Percentiles rank a stretch among this genome's conserved stretches.
Evolutionary conservation across 1,284 basidiomycete species (phyloP).

Genomic region (Cryptococcus maquisensis): DNA sequence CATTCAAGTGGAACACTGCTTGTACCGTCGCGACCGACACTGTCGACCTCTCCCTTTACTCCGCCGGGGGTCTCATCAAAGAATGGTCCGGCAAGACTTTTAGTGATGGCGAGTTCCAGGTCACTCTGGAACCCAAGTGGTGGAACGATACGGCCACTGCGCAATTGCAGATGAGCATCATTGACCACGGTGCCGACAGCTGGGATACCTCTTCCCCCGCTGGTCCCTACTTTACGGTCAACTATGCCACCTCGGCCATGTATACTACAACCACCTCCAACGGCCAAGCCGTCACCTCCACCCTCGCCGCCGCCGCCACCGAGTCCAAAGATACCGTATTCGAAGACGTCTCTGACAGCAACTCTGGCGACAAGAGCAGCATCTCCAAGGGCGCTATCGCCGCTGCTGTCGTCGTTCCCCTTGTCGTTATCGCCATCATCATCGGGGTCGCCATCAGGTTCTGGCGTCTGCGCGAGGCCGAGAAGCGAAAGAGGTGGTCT

Average conservation of each 20-base stretch:
- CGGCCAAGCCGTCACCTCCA: slow-evolving; percentile 30
- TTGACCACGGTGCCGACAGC: slow-evolving; percentile 54
- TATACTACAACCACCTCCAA: slow-evolving; percentile 40
- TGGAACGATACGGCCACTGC: slow-evolving; percentile 64
- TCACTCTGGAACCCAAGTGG: slow-evolving; percentile 63
- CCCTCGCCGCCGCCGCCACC: slow-evolving; percentile 45
- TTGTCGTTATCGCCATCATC: slow-evolving; percentile 55
- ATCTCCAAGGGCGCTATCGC: slow-evolving; percentile 64
- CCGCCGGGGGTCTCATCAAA: slow-evolving; percentile 56
- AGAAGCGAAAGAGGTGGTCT: slow-evolving; percentile 65
- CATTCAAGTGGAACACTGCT: slow-evolving; percentile 68
- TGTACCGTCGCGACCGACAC: slow-evolving; percentile 53
- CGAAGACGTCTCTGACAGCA: slow-evolving; percentile 37
- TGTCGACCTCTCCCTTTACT: slow-evolving; percentile 72
- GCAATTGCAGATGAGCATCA: slow-evolving; percentile 63
- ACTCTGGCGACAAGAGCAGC: slow-evolving; percentile 44
- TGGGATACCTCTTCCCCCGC: slow-evolving; percentile 60
- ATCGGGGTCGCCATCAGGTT: slow-evolving; percentile 54
- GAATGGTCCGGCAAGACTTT: slow-evolving; percentile 61
- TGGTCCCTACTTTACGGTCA: slow-evolving; percentile 65
- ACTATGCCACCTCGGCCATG: slow-evolving; percentile 35
- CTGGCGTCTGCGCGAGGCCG: slow-evolving; percentile 57
- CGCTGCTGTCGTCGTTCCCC: slow-evolving; percentile 70
- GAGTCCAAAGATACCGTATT: slow-evolving; percentile 50
- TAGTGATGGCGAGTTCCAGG: slow-evolving; percentile 56